Base-by-base conservation (phyloP, 306 rosid species). In the Lupinus albus region DNA sequence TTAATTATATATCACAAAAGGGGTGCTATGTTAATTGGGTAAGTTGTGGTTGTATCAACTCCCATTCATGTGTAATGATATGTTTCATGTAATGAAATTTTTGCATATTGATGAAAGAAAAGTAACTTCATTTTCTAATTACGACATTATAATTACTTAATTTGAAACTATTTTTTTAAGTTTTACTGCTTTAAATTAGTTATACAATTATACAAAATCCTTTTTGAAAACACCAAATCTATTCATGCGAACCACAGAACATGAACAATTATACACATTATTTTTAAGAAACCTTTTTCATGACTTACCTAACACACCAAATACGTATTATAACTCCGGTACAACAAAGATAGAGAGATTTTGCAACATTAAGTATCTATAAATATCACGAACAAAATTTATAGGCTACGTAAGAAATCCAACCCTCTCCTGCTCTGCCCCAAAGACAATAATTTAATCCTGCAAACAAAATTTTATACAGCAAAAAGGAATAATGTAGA, bases 301-400 rank as follows among this genome's bases (percentile, higher is more conserved):
- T 12, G 41, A 2, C n/a, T 38, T 38, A 57, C 25, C 50, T 35
- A 56, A 35, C 61, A 54, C 11, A 33, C 58, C 39, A 36, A 21
- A 9, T 35, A 18, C 13, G 13, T 16, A 66, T 57, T 64, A 25
- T 46, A 48, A 47, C 39, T 38, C 41, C 9, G 38, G 12, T 30
- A 25, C 61, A 68, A 25, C 30, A 69, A 10, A 8, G 13, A 42
- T 6, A 50, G 55, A 70, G 7, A 32, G 7, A 48, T 12, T 49
- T 32, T 0, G 47, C 18, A 38, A 48, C 39, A n/a, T 14, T 45
- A 20, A 17, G 8, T 35, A 55, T 38, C 6, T 16, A 2, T 15
- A 6, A 54, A 20, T 47, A 16, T 45, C 57, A 35, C 14, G 33
- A 76, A 76, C 79, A 81, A 81, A 81, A 81, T 64, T 81, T 77